Conservation (phyloP, 345 rosid genomes). For the Litchi chinensis region DNA sequence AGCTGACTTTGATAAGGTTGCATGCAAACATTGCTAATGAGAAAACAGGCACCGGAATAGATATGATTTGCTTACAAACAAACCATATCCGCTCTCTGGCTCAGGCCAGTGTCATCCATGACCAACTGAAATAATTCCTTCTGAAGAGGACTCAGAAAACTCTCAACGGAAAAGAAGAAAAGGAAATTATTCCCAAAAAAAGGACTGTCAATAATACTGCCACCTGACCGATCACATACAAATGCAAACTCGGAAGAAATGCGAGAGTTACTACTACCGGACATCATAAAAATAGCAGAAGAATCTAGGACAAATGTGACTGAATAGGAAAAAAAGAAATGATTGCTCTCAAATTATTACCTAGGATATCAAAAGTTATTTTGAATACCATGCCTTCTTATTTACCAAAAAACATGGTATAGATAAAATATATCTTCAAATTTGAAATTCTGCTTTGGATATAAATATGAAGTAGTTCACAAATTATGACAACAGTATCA, state of each 20-base stretch:
- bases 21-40: too few species aligned
- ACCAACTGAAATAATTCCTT: too few species aligned
- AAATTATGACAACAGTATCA: neutral
- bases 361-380: neutral
- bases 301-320: neutral
- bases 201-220: slow-evolving; percentile 1
- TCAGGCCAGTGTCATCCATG: too few species aligned
- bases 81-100: too few species aligned
- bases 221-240: slow-evolving; percentile 46
- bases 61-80: too few species aligned
- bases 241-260: slow-evolving; percentile 42
- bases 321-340: neutral
- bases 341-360: neutral
- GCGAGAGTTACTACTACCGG: neutral
- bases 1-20: too few species aligned
- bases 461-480: neutral
- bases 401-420: neutral
- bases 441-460: neutral
- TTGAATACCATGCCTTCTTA: neutral
- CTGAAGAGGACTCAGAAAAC: neutral
- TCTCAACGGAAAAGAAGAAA: neutral
- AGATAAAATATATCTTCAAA: neutral
- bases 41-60: too few species aligned
- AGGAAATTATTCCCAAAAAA: too few species aligned
- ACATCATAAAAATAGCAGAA: neutral